phyloP scores from a whole-genome alignment of 306 rosid genomes.

The Lotus japonicus region DNA sequence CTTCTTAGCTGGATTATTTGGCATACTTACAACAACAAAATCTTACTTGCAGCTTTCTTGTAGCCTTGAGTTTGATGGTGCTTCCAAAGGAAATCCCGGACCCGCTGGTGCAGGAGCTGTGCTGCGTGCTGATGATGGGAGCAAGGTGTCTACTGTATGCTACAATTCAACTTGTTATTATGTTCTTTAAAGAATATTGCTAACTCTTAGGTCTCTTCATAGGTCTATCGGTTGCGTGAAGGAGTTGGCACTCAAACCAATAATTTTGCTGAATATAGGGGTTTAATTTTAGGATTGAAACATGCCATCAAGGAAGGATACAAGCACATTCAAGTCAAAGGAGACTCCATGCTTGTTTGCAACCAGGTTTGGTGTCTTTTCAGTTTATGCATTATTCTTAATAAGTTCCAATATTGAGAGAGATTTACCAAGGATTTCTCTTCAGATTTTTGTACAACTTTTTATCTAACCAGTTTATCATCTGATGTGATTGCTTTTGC shows the following conservation, averaged over 20 bases:
- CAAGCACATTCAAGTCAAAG: conserved; percentile 47
- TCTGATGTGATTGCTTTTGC: conserved; percentile 2
- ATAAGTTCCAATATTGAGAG: neutral
- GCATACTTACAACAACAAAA: neutral
- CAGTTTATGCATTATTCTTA: neutral
- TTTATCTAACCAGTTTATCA: neutral
- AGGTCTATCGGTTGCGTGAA: conserved; percentile 68
- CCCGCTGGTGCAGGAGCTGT: conserved; percentile 89
- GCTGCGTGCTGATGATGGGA: conserved; percentile 68
- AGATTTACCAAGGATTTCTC: neutral
- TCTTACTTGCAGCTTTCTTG: conserved; percentile 51
- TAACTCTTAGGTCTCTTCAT: conserved; percentile 7
- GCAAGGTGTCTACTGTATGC: conserved; percentile 37
- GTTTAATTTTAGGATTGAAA: conserved; percentile 64
- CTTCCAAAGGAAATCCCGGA: conserved; percentile 96
- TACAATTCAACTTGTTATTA: neutral
- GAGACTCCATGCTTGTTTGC: conserved; percentile 86
- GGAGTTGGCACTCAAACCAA: conserved; percentile 71
- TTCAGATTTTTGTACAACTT: neutral
- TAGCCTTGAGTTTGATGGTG: conserved; percentile 74
- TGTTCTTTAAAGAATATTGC: neutral
- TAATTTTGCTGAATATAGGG: conserved; percentile 78
- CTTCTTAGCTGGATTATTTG: neutral
- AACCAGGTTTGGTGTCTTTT: conserved; percentile 63
- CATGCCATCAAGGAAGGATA: conserved; percentile 59